These are phyloP conservation scores for Incumbomyces delicatus DNA, from an alignment of 2,329 filamentous ascomycete species.

Conservation along the genomic window DNA sequence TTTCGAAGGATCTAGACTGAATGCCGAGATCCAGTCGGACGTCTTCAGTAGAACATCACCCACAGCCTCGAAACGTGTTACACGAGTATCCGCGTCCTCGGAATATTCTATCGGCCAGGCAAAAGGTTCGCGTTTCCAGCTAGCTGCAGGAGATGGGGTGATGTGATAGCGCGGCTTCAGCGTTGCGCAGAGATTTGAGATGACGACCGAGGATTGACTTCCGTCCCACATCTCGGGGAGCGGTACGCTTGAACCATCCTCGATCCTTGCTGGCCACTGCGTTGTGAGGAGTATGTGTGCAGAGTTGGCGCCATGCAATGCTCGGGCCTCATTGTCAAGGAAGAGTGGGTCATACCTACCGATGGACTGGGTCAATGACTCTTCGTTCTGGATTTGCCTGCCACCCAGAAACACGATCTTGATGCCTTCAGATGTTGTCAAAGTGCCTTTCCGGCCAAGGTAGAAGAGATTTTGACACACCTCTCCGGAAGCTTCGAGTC, in stretches of 20 bases:
- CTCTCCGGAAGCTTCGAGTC: slow-evolving; percentile 59
- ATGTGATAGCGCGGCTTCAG: slow-evolving; percentile 92
- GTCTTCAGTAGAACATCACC: slow-evolving; percentile 64
- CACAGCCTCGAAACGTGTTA: slow-evolving; percentile 87
- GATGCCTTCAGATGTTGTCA: slow-evolving; percentile 82
- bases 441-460: slow-evolving; percentile 74
- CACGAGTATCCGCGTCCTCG: slow-evolving; percentile 44
- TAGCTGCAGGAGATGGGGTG: slow-evolving; percentile 57
- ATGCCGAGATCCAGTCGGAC: slow-evolving; percentile 58
- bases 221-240: slow-evolving; percentile 42
- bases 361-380: slow-evolving; percentile 53
- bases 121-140: slow-evolving; percentile 90
- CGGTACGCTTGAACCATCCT: slow-evolving; percentile 55
- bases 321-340: slow-evolving; percentile 64
- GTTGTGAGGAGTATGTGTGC: slow-evolving; percentile 82
- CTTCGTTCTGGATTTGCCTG: slow-evolving; percentile 46
- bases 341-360: slow-evolving; percentile 71
- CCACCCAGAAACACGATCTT: slow-evolving; percentile 83
- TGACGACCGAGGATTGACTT: slow-evolving; percentile 51
- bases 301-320: slow-evolving; percentile 63
- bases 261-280: slow-evolving; percentile 71
- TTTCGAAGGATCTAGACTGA: slow-evolving; percentile 56
- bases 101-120: slow-evolving; percentile 50
- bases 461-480: slow-evolving; percentile 87
- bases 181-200: slow-evolving; percentile 67